Evolutionary conservation across 1,139 yeast genomes (phyloP).

Genomic region (Zygosaccharomyces pseudobailii): DNA sequence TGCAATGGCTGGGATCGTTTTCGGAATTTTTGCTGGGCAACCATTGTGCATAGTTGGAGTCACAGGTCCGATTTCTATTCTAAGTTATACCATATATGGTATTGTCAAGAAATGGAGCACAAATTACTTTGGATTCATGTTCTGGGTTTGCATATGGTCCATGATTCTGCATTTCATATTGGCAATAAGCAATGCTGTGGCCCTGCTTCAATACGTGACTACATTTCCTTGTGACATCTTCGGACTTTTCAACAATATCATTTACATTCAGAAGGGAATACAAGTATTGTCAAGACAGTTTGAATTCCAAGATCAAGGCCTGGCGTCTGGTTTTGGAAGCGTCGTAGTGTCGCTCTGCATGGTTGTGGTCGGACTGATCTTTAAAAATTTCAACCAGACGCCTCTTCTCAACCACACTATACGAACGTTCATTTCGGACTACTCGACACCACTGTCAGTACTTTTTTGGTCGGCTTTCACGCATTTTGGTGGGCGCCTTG

Average conservation of each 20-base stretch:
- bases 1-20: conserved; percentile 84
- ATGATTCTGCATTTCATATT: conserved; percentile 74
- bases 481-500: conserved; percentile 78
- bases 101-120: conserved; percentile 50
- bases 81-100: conserved; percentile 86
- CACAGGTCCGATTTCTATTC: conserved; percentile 89
- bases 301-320: conserved; percentile 32
- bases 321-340: conserved; percentile 69
- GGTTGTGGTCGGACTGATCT: conserved; percentile 68
- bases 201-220: conserved; percentile 68
- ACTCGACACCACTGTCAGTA: conserved; percentile 77
- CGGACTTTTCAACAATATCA: conserved; percentile 84
- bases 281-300: conserved; percentile 77
- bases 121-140: conserved; percentile 81
- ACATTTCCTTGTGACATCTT: conserved; percentile 87
- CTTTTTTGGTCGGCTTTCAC: conserved; percentile 88
- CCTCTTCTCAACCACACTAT: conserved; percentile 54
- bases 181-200: conserved; percentile 66
- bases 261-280: conserved; percentile 88
- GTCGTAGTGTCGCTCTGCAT: conserved; percentile 67
- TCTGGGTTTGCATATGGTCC: conserved; percentile 92
- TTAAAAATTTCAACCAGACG: conserved; percentile 55
- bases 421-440: conserved; percentile 74
- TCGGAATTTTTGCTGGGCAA: conserved; percentile 83
- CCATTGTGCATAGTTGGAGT: conserved; percentile 97